phyloP scores from a whole-genome alignment of 2,329 filamentous ascomycete genomes.

The Stenocarpella maydis region DNA sequence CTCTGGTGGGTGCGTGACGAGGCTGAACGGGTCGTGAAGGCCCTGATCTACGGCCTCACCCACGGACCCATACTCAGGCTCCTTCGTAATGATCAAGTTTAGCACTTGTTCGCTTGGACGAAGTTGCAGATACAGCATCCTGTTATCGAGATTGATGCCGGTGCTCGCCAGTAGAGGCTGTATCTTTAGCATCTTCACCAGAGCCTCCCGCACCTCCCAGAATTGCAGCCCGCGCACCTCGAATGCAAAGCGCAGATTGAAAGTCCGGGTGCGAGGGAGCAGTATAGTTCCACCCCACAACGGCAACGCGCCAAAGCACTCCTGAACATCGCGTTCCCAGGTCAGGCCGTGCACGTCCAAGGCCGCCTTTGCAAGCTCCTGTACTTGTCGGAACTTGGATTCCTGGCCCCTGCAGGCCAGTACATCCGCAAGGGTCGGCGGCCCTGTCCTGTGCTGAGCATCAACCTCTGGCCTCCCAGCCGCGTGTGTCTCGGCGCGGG shows the following conservation, averaged over 20 bases:
- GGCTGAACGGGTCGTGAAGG: neutral
- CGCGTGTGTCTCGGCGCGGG: neutral
- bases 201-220: neutral
- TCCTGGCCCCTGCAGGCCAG: neutral
- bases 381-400: neutral
- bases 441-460: neutral
- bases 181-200: neutral
- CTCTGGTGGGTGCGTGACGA: neutral
- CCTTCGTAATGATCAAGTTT: neutral
- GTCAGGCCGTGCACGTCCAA: neutral
- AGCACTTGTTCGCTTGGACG: neutral
- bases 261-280: neutral
- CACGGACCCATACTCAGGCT: neutral
- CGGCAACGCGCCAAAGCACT: neutral
- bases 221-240: neutral
- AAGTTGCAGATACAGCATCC: neutral
- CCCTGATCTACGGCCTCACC: neutral
- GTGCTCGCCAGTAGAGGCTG: neutral
- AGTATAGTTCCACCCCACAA: neutral
- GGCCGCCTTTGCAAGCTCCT: neutral
- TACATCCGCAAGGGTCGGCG: neutral
- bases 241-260: constrained; percentile 14
- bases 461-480: neutral
- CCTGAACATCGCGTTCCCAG: neutral
- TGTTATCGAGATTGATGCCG: neutral